These are phyloP conservation scores for Silene uniflora DNA, from an alignment of 148 eudicot species.

Conservation along the genomic window DNA sequence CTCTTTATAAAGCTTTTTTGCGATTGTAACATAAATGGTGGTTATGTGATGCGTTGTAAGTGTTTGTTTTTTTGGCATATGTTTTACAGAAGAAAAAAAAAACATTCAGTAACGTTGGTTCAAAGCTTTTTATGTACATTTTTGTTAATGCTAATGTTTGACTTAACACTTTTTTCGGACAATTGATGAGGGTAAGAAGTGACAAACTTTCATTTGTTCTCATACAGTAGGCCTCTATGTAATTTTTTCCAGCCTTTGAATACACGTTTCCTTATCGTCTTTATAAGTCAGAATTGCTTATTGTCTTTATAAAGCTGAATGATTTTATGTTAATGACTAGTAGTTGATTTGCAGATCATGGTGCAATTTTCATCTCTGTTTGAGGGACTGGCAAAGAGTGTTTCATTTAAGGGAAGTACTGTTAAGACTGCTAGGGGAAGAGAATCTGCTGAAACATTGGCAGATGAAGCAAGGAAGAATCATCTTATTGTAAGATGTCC, in stretches of 20 bases:
- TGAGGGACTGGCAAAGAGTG: constrained; percentile 33
- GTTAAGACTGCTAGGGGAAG: constrained; percentile 31
- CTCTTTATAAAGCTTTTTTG: neutral
- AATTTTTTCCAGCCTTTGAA: neutral
- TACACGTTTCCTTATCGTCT: neutral
- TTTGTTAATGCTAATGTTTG: neutral
- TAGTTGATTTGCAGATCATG: constrained; percentile 23
- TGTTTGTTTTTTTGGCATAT: neutral
- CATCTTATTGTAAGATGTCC: constrained; percentile 42
- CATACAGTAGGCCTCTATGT: neutral
- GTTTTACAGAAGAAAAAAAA: neutral
- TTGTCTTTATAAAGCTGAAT: neutral
- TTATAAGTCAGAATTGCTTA: neutral
- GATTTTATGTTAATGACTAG: constrained; percentile 7
- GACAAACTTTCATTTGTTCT: neutral
- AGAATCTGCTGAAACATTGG: constrained; percentile 42
- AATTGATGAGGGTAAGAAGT: neutral
- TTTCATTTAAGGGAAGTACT: constrained; percentile 28
- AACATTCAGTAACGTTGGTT: neutral
- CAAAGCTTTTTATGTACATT: neutral
- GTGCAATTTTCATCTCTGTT: constrained; percentile 31
- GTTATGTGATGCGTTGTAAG: neutral
- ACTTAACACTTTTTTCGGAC: constrained; percentile 3
- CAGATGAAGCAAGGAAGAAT: constrained; percentile 55
- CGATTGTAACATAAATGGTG: neutral